phyloP scores from a whole-genome alignment of 495 filamentous ascomycete genomes.

The Aspergillus biplanus region DNA sequence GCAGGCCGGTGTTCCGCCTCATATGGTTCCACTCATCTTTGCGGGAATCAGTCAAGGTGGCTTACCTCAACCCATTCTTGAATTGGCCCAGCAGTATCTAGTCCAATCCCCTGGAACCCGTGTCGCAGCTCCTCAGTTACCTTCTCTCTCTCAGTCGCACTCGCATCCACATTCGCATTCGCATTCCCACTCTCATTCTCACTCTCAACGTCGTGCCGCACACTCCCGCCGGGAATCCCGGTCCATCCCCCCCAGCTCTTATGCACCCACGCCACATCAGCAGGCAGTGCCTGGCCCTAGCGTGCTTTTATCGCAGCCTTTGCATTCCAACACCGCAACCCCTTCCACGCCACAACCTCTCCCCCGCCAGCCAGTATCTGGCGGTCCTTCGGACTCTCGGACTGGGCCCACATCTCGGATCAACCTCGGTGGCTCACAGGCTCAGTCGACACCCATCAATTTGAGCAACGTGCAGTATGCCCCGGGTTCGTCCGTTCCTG shows the following conservation, averaged over 20 bases:
- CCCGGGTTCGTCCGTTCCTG: constrained; percentile 35
- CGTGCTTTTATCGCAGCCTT: constrained; percentile 27
- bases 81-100: constrained; percentile 75
- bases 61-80: constrained; percentile 60
- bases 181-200: constrained; percentile 12
- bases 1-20: constrained; percentile 78
- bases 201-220: constrained; percentile 20
- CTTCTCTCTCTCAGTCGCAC: constrained; percentile 31
- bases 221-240: constrained; percentile 29
- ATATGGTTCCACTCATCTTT: constrained; percentile 88
- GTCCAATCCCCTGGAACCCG: constrained; percentile 39
- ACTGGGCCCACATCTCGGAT: constrained; percentile 50
- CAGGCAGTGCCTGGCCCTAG: constrained; percentile 25
- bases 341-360: constrained; percentile 33
- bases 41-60: constrained; percentile 76
- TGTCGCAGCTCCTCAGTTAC: constrained; percentile 45
- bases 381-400: constrained; percentile 34
- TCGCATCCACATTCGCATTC: neutral
- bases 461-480: constrained; percentile 34
- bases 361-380: constrained; percentile 23
- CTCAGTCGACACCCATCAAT: constrained; percentile 53
- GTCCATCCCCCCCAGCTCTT: constrained; percentile 43
- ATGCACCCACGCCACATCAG: constrained; percentile 33
- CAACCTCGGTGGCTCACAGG: constrained; percentile 61
- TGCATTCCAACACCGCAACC: constrained; percentile 17